Base-by-base conservation (phyloP, 768 basidiomycete species). In the Suillus occidentalis region DNA sequence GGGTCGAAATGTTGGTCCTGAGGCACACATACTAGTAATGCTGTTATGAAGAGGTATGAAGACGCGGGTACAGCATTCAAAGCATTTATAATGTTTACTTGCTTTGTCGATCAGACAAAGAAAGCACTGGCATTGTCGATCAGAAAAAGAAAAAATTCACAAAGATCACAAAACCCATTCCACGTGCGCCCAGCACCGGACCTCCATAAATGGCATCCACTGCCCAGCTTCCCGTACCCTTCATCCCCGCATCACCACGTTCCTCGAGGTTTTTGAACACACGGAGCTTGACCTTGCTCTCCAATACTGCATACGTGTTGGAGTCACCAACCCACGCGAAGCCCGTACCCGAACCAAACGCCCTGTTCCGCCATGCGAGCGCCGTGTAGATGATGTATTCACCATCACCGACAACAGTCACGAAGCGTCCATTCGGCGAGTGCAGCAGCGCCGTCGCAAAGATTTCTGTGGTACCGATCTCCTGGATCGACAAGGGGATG, bases 301-400 rank as follows among this genome's bases (percentile, higher is more conserved):
- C 97, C 39, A 96, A 82, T 1, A 99, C 91, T 1, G 97, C 97
- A 70, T 99, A 99, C 0, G 96, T 99, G 71, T 97, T 99, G 16
- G 92, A 95, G 73, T 99, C 97, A 1, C 87, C 84, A 0, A 94
- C 95, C 97, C 97, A 99, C 0, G 97, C 97, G 75, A 99, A 99
- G 0, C 92, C 91, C 50, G 89, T 85, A 2, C 95, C 96, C 43
- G 87, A 86, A 7, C 97, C 97, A 74, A 99, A 99, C 1, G 92
- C 87, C 79, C 99, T 99, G 86, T 99, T 99, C 66, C 97, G 83
- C 96, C 97, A 99, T 3, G 97, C 97, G 39, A 99, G 89, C 0
- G 97, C 92, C 2, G 96, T 99, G 77, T 99, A 99, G 68, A 94
- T 94, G 78, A 99, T 98, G 78, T 99, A 98, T 76, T 99, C 97